Percentiles rank a stretch among this genome's conserved stretches.
Evolutionary conservation across 129 eudicot genomes (phyloP).

Genomic region (Pittosporum tobira): DNA sequence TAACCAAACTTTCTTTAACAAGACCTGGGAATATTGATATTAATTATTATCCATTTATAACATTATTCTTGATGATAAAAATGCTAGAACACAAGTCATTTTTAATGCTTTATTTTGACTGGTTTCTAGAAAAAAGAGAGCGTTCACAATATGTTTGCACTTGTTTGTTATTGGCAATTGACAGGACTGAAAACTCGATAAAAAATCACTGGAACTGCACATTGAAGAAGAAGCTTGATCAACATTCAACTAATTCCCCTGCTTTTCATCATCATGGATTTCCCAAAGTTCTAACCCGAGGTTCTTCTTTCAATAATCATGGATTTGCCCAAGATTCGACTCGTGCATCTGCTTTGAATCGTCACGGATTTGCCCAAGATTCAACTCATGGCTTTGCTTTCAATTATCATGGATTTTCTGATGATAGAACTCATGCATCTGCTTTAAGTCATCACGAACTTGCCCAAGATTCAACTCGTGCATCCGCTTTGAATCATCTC

Average conservation of each 20-base stretch:
- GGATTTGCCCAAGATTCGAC: neutral
- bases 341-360: neutral
- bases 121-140: neutral
- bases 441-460: neutral
- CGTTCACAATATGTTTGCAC: neutral
- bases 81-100: neutral
- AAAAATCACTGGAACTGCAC: constrained; percentile 65
- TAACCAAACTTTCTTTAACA: neutral
- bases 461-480: neutral
- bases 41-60: too few relatives aligned
- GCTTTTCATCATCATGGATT: too few relatives aligned
- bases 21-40: neutral
- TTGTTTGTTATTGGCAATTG: constrained; percentile 2
- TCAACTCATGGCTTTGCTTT: constrained; percentile 1
- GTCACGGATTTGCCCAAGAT: neutral
- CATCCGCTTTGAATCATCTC: neutral
- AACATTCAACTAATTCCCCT: neutral
- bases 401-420: too few relatives aligned
- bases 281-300: too few relatives aligned
- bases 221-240: constrained; percentile 30
- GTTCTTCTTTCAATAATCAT: neutral
- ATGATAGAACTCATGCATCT: too few relatives aligned
- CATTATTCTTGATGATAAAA: neutral
- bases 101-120: neutral
- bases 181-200: constrained; percentile 50